Evolutionary conservation across 371 early-diverging fungal genomes (phyloP).

Genomic region (Furculomyces boomerangus): DNA sequence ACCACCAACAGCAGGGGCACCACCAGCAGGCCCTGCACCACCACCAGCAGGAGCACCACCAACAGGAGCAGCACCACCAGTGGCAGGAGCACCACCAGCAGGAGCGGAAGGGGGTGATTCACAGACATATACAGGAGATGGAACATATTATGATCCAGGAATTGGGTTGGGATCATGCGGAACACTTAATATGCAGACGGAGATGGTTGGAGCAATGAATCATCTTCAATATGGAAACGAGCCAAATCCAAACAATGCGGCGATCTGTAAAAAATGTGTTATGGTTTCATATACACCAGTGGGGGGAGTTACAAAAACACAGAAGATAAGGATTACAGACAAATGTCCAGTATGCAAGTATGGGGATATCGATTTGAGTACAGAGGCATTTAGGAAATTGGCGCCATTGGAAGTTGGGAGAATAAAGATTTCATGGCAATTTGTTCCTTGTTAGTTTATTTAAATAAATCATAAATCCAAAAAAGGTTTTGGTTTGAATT

Average conservation of each 20-base stretch:
- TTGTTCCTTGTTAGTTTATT: slow-evolving; percentile 1
- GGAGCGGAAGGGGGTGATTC: background rate
- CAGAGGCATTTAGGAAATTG: slow-evolving; percentile 27
- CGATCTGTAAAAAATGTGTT: slow-evolving; percentile 23
- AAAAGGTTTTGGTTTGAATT: slow-evolving; percentile 68
- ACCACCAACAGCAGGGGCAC: background rate
- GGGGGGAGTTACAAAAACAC: slow-evolving; percentile 11
- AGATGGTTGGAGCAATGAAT: slow-evolving; percentile 7
- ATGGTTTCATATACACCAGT: slow-evolving; percentile 2
- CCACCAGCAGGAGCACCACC: background rate
- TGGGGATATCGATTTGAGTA: slow-evolving; percentile 29
- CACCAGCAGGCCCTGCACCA: background rate
- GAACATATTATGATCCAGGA: slow-evolving; percentile 9
- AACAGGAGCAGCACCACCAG: background rate
- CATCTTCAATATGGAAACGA: slow-evolving; percentile 2
- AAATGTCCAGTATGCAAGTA: slow-evolving; percentile 28
- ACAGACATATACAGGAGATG: slow-evolving; percentile 3
- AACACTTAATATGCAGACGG: slow-evolving; percentile 2
- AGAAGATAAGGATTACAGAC: slow-evolving; percentile 28
- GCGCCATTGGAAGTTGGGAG: slow-evolving; percentile 20
- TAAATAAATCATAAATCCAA: slow-evolving; percentile 37
- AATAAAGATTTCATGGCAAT: slow-evolving; percentile 26
- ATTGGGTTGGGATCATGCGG: slow-evolving; percentile 11
- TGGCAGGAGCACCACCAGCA: background rate
- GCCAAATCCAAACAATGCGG: slow-evolving; percentile 13